Evolutionary conservation across 192 early-diverging fungal species (phyloP), one percentile per base, ranked within the genome.

Genomic region (Backusella australiensis): DNA sequence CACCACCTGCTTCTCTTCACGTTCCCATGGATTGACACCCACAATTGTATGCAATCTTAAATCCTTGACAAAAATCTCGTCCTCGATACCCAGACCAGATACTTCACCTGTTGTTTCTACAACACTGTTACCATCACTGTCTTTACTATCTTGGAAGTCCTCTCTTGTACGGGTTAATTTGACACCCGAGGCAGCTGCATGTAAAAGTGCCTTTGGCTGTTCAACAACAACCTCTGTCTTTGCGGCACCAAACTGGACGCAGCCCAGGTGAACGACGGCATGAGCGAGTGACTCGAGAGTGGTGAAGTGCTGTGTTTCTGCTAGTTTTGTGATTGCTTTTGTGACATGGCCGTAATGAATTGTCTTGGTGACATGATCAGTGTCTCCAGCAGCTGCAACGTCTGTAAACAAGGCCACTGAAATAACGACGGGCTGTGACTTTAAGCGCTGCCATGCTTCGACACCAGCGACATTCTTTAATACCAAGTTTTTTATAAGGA

Each of bases 1-100:
- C 1, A 97, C 91, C 3, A 91, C 85, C 78, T 99, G 98, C 78
- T 95, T 96, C 83, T 96, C 95, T 75, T 96, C 92, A 26, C 97
- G 87, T 82, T 99, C 98, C 94, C 96, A 97, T 15, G 95, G 91
- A 79, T 98, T 96, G 12, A 99, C 92, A 29, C 98, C 98, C 59
- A 99, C 93, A 41, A 99, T 96, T 23, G 94, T 91, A 79, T 86
- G 92, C 19, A 96, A 83, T 15, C 82, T 83, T 65, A 99, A 84
- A 74, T 91, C 88, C 77, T 93, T 91, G 74, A 99, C 95, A 80
- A 96, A 92, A 41, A 98, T 93, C 46, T 85, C 81, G 80, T 99
- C 98, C 23, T 94, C 80, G 14, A 80, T 49, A 11, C 83, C 87
- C 21, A 89, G 80, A 14, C 35, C 69, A 35, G 79, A 85, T 9